Evolutionary conservation across 495 filamentous ascomycete genomes (phyloP).

Genomic region (Xylaria nigripes): DNA sequence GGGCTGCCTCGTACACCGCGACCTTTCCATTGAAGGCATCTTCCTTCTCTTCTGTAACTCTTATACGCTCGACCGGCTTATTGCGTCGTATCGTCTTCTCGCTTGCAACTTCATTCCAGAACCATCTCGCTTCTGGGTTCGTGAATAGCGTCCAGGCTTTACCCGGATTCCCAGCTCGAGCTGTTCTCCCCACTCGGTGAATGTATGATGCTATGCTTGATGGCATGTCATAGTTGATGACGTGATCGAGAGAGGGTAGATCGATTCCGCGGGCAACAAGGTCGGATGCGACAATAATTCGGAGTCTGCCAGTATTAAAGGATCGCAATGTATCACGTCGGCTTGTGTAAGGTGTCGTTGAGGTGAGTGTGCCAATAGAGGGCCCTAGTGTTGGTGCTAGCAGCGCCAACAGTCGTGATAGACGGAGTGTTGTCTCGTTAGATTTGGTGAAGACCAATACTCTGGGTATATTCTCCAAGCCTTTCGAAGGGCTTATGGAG

Average conservation of each 20-base stretch:
- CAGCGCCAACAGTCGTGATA: slow-evolving; percentile 65
- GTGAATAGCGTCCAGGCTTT: slow-evolving; percentile 76
- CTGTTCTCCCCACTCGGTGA: slow-evolving; percentile 87
- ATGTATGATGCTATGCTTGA: slow-evolving; percentile 73
- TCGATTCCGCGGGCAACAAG: slow-evolving; percentile 91
- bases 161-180: slow-evolving; percentile 68
- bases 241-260: slow-evolving; percentile 65
- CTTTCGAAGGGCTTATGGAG: not conserved
- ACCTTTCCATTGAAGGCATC: slow-evolving; percentile 46
- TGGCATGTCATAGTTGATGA: slow-evolving; percentile 93
- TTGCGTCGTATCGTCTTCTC: slow-evolving; percentile 25
- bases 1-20: slow-evolving; percentile 51
- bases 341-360: slow-evolving; percentile 55
- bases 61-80: slow-evolving; percentile 32
- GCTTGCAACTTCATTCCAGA: slow-evolving; percentile 67
- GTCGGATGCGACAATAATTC: slow-evolving; percentile 80
- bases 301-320: slow-evolving; percentile 55
- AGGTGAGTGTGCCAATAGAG: slow-evolving; percentile 64
- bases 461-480: slow-evolving; percentile 21
- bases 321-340: slow-evolving; percentile 52
- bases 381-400: slow-evolving; percentile 52
- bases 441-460: slow-evolving; percentile 83
- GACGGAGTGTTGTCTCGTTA: slow-evolving; percentile 72
- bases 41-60: slow-evolving; percentile 45
- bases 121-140: slow-evolving; percentile 74